Evolutionary conservation across 768 basidiomycete species (phyloP), one percentile per base, ranked within the genome.

Genomic region (Collybiopsis confluens): DNA sequence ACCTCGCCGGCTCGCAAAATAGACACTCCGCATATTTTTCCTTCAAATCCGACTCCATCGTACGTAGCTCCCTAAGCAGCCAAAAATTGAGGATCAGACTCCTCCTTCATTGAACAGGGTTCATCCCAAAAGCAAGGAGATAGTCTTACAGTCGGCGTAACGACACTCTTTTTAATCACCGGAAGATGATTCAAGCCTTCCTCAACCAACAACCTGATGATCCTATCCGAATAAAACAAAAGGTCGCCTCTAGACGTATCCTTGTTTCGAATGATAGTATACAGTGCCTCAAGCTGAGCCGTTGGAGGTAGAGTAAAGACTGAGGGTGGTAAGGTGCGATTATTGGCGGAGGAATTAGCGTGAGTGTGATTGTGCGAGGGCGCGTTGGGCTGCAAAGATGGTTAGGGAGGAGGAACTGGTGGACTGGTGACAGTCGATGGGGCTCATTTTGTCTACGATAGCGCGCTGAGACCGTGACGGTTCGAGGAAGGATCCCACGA

Each of bases 1-100:
- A 87, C 88, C 83, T 96, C 92, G 59, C 96, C 96, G 7, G 93
- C 93, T 15, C 96, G 79, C 62, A 98, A 77, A 63, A 98, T 98
- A 4, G 92, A 94, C 21, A 98, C 94, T 15, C 94, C 94, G 63
- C 94, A 96, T 57, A 98, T 96, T 73, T 92, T 92, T 5, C 96
- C 96, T 64, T 96, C 88, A 63, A 99, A 99, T 0, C 92, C 88
- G 1, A 98, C 92, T 16, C 96, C 96, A 54, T 91, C 81, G 66
- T 95, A 97, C 7, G 76, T 77, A 48, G 83, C 80, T 48, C 94
- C 94, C 83, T 87, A 49, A 33, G 30, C 30, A 5, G 13, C 30
- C 5, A 13, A 33, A 33, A 33, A 33, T 6, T 33, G 30, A 33
- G 30, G 5, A 33, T 13, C 6, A 13, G 30, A 33, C 13, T 13